Percentiles rank a stretch among this genome's conserved stretches.
phyloP scores from a whole-genome alignment of 2,329 filamentous ascomycete species.

The Cladorrhinum sp. region DNA sequence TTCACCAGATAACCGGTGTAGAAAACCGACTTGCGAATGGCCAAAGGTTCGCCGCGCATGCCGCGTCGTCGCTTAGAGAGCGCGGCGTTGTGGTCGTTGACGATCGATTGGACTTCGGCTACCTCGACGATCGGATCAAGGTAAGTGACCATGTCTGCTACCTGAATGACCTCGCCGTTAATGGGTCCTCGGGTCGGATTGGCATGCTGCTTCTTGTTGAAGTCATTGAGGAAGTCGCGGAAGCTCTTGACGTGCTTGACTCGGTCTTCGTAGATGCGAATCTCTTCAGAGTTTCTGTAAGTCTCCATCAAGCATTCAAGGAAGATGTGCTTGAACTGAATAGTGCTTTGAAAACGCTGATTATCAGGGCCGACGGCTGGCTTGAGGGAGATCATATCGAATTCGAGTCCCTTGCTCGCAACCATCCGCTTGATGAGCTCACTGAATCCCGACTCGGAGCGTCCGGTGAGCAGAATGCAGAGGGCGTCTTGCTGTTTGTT shows the following conservation, averaged over 20 bases:
- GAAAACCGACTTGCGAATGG: conserved; percentile 82
- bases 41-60: conserved; percentile 46
- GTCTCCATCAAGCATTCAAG: conserved; percentile 79
- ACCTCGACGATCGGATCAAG: conserved; percentile 78
- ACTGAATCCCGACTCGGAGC: conserved; percentile 72
- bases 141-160: conserved; percentile 69
- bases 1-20: conserved; percentile 90
- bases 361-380: conserved; percentile 77
- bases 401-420: conserved; percentile 71
- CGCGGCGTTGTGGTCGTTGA: conserved; percentile 77
- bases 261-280: conserved; percentile 70
- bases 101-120: conserved; percentile 80
- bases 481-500: conserved; percentile 81
- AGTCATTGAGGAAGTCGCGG: conserved; percentile 74
- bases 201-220: conserved; percentile 60
- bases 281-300: conserved; percentile 77
- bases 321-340: conserved; percentile 88
- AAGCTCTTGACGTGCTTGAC: conserved; percentile 73
- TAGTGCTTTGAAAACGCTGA: conserved; percentile 76
- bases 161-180: conserved; percentile 77
- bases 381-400: conserved; percentile 87
- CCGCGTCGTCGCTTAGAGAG: conserved; percentile 40
- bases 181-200: conserved; percentile 61
- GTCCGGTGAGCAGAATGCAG: conserved; percentile 82
- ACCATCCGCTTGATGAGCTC: conserved; percentile 80